Evolutionary conservation across 129 eudicot species (phyloP), one percentile per base, ranked within the genome.

Genomic region (Erigeron canadensis): DNA sequence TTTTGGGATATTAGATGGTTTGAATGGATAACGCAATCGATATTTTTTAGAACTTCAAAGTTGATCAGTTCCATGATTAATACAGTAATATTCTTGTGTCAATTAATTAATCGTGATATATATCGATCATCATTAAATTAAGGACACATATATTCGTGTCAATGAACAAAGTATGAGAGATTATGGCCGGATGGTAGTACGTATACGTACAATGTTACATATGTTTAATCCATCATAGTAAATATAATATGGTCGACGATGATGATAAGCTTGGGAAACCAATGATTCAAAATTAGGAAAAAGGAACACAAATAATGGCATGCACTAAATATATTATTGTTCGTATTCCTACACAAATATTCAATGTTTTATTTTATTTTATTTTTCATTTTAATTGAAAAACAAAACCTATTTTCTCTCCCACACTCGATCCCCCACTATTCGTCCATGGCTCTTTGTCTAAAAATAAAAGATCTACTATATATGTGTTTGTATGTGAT

Each of bases 231-330:
- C n/a, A 44, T 10, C 59, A n/a, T 58, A 34, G 16, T 15, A 28
- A 28, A 28, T 8, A 22, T 19, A 18, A 60, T 17, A 18, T 70
- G 70, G 51, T 40, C 63, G 45, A 51, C 23, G 71, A 54, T 28
- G 34, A 28, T 28, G 34, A 28, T 28, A 70, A 61, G 40, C 57
- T 11, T 70, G 38, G 46, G 63, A 77, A 70, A 70, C 16, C 55
- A 41, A 51, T 71, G 48, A 77, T 70, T 59, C 38, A 61, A 61
- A 18, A 69, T 7, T 69, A 47, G 56, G 17, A 41, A 44, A 39
- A 48, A 61, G 53, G 57, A 60, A 47, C 57, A 54, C 71, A 61
- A 37, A 77, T 69, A 77, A 61, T 69, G 75, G 16, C 75, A 60
- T 19, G 16, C 75, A 60, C 38, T 48, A 66, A 3, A 28, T 28